Evolutionary conservation across 2,329 filamentous ascomycete species (phyloP), one percentile per base, ranked within the genome.

Genomic region (Phoma sp.): DNA sequence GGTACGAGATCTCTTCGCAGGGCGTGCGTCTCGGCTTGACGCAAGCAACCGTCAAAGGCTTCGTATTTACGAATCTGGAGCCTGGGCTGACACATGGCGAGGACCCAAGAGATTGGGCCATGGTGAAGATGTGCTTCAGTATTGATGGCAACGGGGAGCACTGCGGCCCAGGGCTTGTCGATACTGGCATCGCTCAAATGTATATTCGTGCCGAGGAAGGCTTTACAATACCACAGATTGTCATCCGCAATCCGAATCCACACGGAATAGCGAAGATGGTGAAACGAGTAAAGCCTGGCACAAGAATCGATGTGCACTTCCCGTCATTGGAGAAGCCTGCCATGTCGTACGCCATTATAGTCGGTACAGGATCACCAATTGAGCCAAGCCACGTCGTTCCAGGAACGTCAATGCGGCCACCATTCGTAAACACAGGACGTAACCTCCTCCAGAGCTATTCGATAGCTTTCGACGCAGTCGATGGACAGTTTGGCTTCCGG

Each of bases 161-260:
- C 39, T 66, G 62, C 37, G 72, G 72, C 12, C 51, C 60, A 38
- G 66, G 61, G 7, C 64, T 74, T 4, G 58, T 74, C 18, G 72
- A 74, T 39, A 73, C 69, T 3, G 71, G 71, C 7, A 68, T 74
- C 42, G 34, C 63, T 4, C 69, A 74, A 18, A 74, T 74, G 72
- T 74, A 74, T 33, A 64, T 73, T 36, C 59, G 70, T 32, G 61
- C 69, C 14, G 67, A 67, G 4, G 61, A 62, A 12, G 62, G 61
- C 9, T 56, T 65, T 11, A 52, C 59, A 7, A 67, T 71, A 29
- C 72, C 71, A 7, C 67, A 61, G 21, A 48, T 73, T 5, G 60
- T 62, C 26, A 65, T 74, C 11, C 65, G 54, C 1, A 73, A 74
- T 20, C 72, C 72, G 7, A 72, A 73, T 42, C 56, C 50, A 12